Evolutionary conservation across 1,284 basidiomycete species (phyloP).

Genomic region (Heterobasidion annosum): DNA sequence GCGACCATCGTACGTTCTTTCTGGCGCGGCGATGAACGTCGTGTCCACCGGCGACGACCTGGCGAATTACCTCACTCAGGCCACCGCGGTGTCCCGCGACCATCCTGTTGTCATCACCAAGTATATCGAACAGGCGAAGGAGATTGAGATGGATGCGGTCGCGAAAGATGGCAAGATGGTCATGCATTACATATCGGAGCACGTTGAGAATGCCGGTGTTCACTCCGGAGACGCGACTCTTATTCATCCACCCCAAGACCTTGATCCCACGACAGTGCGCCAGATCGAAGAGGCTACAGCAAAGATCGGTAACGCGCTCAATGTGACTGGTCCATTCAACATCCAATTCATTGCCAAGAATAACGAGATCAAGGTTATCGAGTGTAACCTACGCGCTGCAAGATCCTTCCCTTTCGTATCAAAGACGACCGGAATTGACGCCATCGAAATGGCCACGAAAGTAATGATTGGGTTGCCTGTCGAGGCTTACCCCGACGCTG

Average conservation of each 20-base stretch:
- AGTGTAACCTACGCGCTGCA: slow-evolving; percentile 97
- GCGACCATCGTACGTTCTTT: slow-evolving; percentile 95
- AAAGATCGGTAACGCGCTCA: slow-evolving; percentile 97
- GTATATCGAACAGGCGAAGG: slow-evolving; percentile 99
- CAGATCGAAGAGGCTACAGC: slow-evolving; percentile 95
- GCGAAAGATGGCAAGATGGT: slow-evolving; percentile 96
- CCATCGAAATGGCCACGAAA: slow-evolving; percentile 97
- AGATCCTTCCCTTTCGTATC: slow-evolving; percentile 99
- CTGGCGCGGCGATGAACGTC: slow-evolving; percentile 99
- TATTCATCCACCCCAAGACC: slow-evolving; percentile 95
- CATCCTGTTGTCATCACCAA: slow-evolving; percentile 98
- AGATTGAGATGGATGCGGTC: slow-evolving; percentile 99
- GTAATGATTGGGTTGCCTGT: slow-evolving; percentile 93
- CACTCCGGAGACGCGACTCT: slow-evolving; percentile 97
- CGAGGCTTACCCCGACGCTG: slow-evolving; percentile 83
- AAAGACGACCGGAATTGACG: slow-evolving; percentile 95
- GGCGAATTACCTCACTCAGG: slow-evolving; percentile 87
- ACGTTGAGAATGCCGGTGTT: slow-evolving; percentile 98
- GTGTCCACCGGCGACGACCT: slow-evolving; percentile 92
- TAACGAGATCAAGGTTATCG: slow-evolving; percentile 99
- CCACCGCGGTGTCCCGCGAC: slow-evolving; percentile 94
- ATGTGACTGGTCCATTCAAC: slow-evolving; percentile 98
- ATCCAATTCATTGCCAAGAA: slow-evolving; percentile 99
- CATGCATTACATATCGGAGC: slow-evolving; percentile 99
- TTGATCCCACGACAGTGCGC: slow-evolving; percentile 92